These are phyloP conservation scores for Rhododendron simsii DNA, from an alignment of 148 eudicot species.

Conservation along the genomic window DNA sequence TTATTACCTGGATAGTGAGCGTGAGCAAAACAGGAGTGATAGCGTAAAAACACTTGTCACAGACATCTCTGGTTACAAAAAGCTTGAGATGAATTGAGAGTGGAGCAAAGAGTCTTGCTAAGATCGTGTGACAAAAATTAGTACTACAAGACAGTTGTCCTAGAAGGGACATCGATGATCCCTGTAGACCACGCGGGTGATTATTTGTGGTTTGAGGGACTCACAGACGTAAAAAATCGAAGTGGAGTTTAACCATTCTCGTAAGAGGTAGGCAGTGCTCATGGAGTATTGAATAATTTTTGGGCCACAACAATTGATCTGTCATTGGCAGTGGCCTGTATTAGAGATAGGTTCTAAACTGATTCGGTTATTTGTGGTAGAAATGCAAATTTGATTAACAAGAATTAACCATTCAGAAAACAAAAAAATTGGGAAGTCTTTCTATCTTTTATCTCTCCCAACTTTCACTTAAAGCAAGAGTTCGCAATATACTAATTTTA, in stretches of 20 bases:
- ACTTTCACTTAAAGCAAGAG: background rate
- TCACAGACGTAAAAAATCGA: too few relatives aligned
- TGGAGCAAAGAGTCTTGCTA: too few relatives aligned
- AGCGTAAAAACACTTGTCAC: background rate
- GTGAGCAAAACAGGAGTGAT: background rate
- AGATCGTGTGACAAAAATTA: background rate
- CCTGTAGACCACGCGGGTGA: too few relatives aligned
- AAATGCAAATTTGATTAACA: background rate
- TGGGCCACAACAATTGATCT: too few relatives aligned
- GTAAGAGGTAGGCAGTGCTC: background rate
- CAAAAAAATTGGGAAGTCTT: background rate
- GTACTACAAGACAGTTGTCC: background rate
- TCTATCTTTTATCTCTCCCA: background rate
- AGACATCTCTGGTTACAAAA: too few relatives aligned
- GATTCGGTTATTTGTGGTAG: background rate
- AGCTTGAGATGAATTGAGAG: too few relatives aligned
- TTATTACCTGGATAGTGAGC: too few relatives aligned
- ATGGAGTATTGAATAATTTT: too few relatives aligned
- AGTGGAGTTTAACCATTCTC: background rate
- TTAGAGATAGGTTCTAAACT: too few relatives aligned
- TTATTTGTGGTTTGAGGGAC: too few relatives aligned
- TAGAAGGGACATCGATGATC: background rate
- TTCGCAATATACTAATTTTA: background rate
- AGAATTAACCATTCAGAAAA: background rate
- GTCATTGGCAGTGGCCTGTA: background rate